Percentiles rank a stretch among this genome's conserved stretches.
Conservation (phyloP, 257 asterid species). For the Solanum dulcamara region DNA sequence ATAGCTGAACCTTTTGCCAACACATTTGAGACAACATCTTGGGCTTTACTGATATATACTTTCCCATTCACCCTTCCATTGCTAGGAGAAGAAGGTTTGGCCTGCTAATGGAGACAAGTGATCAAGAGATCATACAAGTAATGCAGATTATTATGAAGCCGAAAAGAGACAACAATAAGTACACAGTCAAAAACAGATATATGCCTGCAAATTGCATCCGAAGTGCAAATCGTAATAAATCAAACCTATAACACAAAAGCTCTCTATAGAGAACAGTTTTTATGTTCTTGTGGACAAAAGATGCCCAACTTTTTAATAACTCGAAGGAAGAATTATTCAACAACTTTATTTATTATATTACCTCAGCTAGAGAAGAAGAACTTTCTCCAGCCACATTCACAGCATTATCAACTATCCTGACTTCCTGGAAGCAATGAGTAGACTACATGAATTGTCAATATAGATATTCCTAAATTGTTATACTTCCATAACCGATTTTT, state of each 20-base stretch:
- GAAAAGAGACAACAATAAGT: neutral
- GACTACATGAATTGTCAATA: neutral
- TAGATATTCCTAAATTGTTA: neutral
- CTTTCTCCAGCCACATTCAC: constrained; percentile 19
- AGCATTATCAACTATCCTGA: constrained; percentile 27
- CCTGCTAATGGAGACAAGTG: constrained; percentile 29
- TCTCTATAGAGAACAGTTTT: neutral
- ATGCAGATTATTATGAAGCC: neutral
- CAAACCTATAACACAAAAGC: neutral
- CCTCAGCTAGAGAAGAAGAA: constrained; percentile 48
- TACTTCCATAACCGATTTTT: neutral
- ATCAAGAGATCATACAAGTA: neutral
- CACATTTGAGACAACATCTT: constrained; percentile 82
- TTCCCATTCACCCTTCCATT: constrained; percentile 35
- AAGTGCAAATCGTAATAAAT: neutral
- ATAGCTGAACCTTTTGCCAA: constrained; percentile 89
- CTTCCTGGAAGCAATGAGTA: constrained; percentile 24
- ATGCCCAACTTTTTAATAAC: neutral
- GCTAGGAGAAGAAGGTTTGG: constrained; percentile 32
- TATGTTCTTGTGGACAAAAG: neutral
- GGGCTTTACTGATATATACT: constrained; percentile 75
- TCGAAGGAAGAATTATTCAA: neutral
- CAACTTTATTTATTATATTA: constrained; percentile 1
- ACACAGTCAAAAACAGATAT: neutral
- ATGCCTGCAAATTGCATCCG: neutral